Base-by-base conservation (phyloP, 306 rosid species). In the Citrullus mucosospermus region DNA sequence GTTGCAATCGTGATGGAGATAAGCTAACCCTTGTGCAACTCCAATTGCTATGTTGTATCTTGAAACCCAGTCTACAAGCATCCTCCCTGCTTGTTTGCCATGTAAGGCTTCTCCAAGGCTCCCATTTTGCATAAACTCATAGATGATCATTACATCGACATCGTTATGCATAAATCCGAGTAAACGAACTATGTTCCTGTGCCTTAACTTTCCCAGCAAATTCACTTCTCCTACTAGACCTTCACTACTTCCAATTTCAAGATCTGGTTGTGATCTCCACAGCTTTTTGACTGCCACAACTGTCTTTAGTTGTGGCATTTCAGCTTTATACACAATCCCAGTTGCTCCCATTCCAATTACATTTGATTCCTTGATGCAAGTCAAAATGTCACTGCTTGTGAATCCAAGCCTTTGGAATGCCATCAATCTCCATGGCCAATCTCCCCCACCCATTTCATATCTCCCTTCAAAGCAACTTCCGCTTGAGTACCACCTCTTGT, bases 381-480 rank as follows among this genome's bases (percentile, higher is more conserved):
- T 88, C 78, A 95, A 85, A 84, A 95, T 91, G 81, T 92, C 97
- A 34, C 84, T 74, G 36, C 89, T 91, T 66, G 90, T 86, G 81
- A 95, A 95, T 39, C 88, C 83, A 80, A 95, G 93, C 85, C 99
- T 89, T 76, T 92, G 97, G 85, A 92, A 95, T 78, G 91, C 90
- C 92, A 92, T 86, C 83, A 95, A 82, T 87, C 97, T 85, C 99
- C 97, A 95, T 2, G 99, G 97, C 99, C 99, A 92, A 85, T 92
- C 93, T 82, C 91, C 91, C 75, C 84, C 79, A 77, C 93, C 89
- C 82, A 85, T 89, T 67, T 82, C 92, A 62, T 85, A 89, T 56
- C 84, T 87, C 75, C 86, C 96, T 69, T 65, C 81, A 36, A 91
- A 85, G 86, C 96, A 91, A 58, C 84, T 82, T 22, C 99, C 99